Evolutionary conservation across 2,329 filamentous ascomycete genomes (phyloP), one percentile per base, ranked within the genome.

Genomic region (Septoria petroselini): DNA sequence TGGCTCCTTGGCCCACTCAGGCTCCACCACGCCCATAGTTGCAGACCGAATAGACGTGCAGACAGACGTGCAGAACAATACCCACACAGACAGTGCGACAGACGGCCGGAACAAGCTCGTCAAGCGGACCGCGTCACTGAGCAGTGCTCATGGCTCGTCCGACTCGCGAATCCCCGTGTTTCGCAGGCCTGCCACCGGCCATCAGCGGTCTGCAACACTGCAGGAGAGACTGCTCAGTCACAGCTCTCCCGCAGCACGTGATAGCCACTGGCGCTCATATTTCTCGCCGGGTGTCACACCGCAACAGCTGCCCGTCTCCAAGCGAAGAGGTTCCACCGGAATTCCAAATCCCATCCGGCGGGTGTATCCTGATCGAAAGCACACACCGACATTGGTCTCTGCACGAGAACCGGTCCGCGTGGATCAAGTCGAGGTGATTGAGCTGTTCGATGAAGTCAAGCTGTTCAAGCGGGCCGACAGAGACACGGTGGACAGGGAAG

Each of bases 121-220:
- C 44, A 91, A 91, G 70, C 81, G 86, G 53, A 76, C 80, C 30
- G 77, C 83, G 2, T 81, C 84, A 15, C 71, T 74, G 39, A 76
- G 77, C 57, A 71, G 71, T 43, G 64, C 73, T 44, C 70, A 71
- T 54, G 65, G 73, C 40, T 70, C 75, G 9, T 76, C 57, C 12
- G 80, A 72, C 57, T 78, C 82, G 40, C 80, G 85, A 61, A 73
- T 86, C 54, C 80, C 82, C 58, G 71, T 86, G 17, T 76, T 91
- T 52, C 81, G 84, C 51, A 76, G 86, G 60, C 87, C 87, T 44
- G 85, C 85, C 38, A 91, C 87, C 14, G 90, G 86, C 66, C 86
- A 90, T 63, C 85, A 91, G 65, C 78, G 87, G 60, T 86, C 84
- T 38, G 82, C 81, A 27, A 88, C 84, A 1, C 71, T 88, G 21